Evolutionary conservation across 331 rosid species (phyloP).

Genomic region (Telfairia occidentalis): DNA sequence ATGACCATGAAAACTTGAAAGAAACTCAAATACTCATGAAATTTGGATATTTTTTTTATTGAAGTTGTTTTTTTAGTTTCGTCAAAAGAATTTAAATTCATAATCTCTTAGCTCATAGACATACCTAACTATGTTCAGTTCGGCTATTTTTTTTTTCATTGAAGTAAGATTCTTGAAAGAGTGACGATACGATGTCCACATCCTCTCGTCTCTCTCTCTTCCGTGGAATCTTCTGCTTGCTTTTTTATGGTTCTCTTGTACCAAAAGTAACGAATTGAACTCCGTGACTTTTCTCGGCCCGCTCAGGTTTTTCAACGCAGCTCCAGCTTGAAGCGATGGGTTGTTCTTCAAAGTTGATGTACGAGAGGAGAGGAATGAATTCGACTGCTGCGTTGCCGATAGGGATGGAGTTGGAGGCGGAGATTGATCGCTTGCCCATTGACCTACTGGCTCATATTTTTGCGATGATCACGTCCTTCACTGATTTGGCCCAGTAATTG

Average conservation of each 20-base stretch:
- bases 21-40: no score
- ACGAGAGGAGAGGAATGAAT: neutral
- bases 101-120: no score
- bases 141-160: no score
- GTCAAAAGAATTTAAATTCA: no score
- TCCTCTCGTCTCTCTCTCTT: conserved; percentile 1
- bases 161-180: neutral
- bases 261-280: neutral
- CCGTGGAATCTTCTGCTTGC: neutral
- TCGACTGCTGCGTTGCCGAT: neutral
- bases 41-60: neutral
- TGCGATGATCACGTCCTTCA: conserved; percentile 50
- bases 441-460: conserved; percentile 74
- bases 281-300: neutral
- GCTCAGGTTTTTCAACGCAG: neutral
- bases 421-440: conserved; percentile 70
- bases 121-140: no score
- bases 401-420: conserved; percentile 48
- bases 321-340: no score
- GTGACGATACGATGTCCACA: neutral
- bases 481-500: conserved; percentile 87
- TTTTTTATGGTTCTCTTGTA: neutral
- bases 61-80: no score
- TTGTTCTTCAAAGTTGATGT: neutral
- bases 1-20: neutral